Base-by-base conservation (phyloP, 2,329 filamentous ascomycete species). In the Monosporascus ibericus region DNA sequence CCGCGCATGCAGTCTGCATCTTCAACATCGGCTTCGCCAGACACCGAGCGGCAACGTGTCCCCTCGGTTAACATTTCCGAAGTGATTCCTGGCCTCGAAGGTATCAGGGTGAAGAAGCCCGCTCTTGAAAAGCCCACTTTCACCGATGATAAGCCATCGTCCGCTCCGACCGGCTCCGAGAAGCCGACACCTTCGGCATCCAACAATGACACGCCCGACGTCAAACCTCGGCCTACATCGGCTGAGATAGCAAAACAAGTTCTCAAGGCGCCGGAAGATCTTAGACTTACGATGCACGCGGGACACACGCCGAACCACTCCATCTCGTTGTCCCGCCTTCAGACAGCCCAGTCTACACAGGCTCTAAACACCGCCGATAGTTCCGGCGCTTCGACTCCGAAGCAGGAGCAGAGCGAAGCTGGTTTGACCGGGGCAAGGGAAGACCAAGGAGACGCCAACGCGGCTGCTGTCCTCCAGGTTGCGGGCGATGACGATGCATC, bases 241-340 rank as follows among this genome's bases (percentile, higher is more conserved):
- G 73, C 72, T 49, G 70, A 73, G 37, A 67, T 73, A 49, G 76
- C 76, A 3, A 65, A 77, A 49, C 68, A 77, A 55, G 71, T 72
- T 8, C 68, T 81, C 37, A 71, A 70, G 24, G 76, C 75, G 7
- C 70, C 75, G 6, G 80, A 78, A 59, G 70, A 72, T 44, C 71
- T 70, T 48, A 73, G 82, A 44, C 74, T 84, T 40, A 82, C 75
- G 0, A 80, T 85, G 75, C 77, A 85, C 63, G 82, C 82, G 20
- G 82, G 82, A 1, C 82, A 85, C 64, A 85, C 82, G 2, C 82
- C 82, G 6, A 84, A 75, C 48, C 81, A 84, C 62, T 73, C 71
- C 3, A 64, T 72, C 22, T 82, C 80, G 1, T 68, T 82, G 11
- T 81, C 81, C 5, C 65, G 76, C 2, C 66, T 81, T 17, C 71